Percentiles rank a stretch among this genome's conserved stretches.
These are phyloP conservation scores for Globisporangium paroecandrum DNA, from an alignment of 352 stramenopile species.

Conservation along the genomic window DNA sequence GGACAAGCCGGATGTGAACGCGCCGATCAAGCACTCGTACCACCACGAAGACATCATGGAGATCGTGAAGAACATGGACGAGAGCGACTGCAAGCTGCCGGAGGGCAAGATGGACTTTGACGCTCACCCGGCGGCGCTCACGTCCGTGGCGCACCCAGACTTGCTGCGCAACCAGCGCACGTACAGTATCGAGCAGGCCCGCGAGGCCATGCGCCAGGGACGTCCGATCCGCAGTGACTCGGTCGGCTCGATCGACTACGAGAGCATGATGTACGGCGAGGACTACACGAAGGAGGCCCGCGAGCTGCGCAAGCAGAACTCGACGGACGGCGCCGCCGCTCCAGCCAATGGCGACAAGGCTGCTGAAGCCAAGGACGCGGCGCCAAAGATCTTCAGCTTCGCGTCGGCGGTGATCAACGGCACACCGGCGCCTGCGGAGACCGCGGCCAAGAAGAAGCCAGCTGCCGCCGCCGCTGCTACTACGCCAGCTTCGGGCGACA, in stretches of 20 bases:
- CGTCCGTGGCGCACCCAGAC: conserved; percentile 75
- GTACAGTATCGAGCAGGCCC: conserved; percentile 91
- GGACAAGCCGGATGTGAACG: conserved; percentile 34
- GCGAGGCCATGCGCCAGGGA: conserved; percentile 86
- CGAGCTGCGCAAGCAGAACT: conserved; percentile 58
- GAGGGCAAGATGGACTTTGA: conserved; percentile 83
- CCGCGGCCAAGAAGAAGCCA: conserved; percentile 48
- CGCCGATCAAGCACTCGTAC: conserved; percentile 70
- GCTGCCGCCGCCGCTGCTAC: conserved; percentile 13
- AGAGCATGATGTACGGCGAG: conserved; percentile 89
- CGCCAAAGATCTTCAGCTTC: conserved; percentile 61
- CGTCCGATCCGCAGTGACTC: conserved; percentile 86
- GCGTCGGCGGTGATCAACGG: conserved; percentile 77
- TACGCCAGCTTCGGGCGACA: conserved; percentile 20
- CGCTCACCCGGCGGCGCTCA: conserved; percentile 72
- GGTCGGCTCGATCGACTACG: conserved; percentile 85
- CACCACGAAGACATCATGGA: conserved; percentile 90
- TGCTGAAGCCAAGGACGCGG: conserved; percentile 4
- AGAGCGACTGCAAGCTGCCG: conserved; percentile 71
- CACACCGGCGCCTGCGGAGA: conserved; percentile 40
- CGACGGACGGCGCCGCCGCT: conserved; percentile 17
- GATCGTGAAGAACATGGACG: conserved; percentile 90
- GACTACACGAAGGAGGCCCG: conserved; percentile 87
- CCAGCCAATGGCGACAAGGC: conserved; percentile 1
- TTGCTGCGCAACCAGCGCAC: conserved; percentile 89